phyloP scores from a whole-genome alignment of 352 stramenopile species.

The Phytophthora syringae region DNA sequence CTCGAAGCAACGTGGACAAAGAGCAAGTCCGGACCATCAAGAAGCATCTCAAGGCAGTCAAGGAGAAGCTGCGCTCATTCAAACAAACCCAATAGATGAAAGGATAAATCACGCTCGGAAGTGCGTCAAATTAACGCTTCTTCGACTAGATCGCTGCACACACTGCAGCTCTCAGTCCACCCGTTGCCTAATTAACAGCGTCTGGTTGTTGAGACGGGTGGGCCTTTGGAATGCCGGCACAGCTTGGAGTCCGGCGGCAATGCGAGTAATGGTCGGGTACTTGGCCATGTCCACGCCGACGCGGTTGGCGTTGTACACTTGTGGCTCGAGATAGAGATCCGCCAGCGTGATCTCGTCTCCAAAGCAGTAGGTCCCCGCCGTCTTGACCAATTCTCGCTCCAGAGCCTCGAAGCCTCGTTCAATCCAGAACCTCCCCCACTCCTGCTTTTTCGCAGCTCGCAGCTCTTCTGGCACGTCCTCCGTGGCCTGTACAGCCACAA shows the following conservation, averaged over 20 bases:
- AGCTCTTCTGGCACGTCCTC: slow-evolving; percentile 61
- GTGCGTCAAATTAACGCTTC: slow-evolving; percentile 7
- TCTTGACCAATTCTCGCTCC: slow-evolving; percentile 69
- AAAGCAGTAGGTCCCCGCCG: slow-evolving; percentile 72
- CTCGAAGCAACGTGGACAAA: slow-evolving; percentile 39
- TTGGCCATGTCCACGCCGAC: slow-evolving; percentile 90
- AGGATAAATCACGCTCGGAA: background rate
- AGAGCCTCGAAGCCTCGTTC: slow-evolving; percentile 84
- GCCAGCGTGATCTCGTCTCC: slow-evolving; percentile 86
- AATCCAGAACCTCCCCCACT: slow-evolving; percentile 78
- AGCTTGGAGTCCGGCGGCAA: slow-evolving; percentile 68
- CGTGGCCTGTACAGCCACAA: slow-evolving; percentile 23
- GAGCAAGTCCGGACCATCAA: slow-evolving; percentile 57
- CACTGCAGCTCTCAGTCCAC: background rate
- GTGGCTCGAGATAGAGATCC: slow-evolving; percentile 91
- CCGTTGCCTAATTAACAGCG: slow-evolving; percentile 32
- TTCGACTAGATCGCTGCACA: too few relatives aligned
- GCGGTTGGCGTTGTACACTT: slow-evolving; percentile 93
- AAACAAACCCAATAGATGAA: slow-evolving; percentile 31
- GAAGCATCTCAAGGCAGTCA: slow-evolving; percentile 53
- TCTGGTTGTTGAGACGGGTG: slow-evolving; percentile 88
- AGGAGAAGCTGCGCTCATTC: slow-evolving; percentile 41
- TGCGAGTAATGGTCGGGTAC: slow-evolving; percentile 88
- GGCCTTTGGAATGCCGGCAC: slow-evolving; percentile 84
- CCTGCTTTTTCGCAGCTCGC: slow-evolving; percentile 45